phyloP scores from a whole-genome alignment of 2,329 filamentous ascomycete species.

The Penicillium concentricum region DNA sequence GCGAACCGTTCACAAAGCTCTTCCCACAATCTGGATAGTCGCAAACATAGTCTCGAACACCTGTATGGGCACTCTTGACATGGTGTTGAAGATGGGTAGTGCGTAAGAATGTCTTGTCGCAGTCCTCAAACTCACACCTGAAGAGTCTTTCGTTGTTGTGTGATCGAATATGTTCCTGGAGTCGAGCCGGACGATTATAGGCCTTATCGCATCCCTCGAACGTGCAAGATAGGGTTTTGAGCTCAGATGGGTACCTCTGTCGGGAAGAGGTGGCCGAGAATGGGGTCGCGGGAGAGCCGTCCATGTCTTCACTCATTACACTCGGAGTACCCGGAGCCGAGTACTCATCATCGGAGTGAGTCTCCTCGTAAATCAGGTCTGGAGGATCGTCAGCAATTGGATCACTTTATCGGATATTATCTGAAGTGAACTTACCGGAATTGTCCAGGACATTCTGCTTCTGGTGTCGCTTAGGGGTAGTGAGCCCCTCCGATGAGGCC shows the following conservation, averaged over 20 bases:
- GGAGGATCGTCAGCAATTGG: conserved; percentile 31
- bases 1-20: conserved; percentile 75
- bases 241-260: conserved; percentile 58
- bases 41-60: conserved; percentile 69
- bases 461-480: conserved; percentile 33
- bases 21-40: conserved; percentile 71
- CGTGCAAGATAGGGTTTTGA: conserved; percentile 75
- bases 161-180: conserved; percentile 76
- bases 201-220: conserved; percentile 73
- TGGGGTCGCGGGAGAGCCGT: conserved; percentile 53
- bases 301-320: conserved; percentile 30
- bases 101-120: conserved; percentile 81
- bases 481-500: conserved; percentile 25
- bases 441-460: conserved; percentile 28
- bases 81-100: conserved; percentile 85
- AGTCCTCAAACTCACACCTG: conserved; percentile 66
- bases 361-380: conserved; percentile 36
- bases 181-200: conserved; percentile 81
- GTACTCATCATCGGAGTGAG: conserved; percentile 36
- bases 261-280: conserved; percentile 49
- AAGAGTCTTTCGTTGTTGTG: conserved; percentile 85
- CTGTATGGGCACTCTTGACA: conserved; percentile 75
- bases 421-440: conserved; percentile 26
- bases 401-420: conserved; percentile 3
- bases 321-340: conserved; percentile 31